Evolutionary conservation across 371 early-diverging fungal genomes (phyloP).

Genomic region (Umbelopsis sp.): DNA sequence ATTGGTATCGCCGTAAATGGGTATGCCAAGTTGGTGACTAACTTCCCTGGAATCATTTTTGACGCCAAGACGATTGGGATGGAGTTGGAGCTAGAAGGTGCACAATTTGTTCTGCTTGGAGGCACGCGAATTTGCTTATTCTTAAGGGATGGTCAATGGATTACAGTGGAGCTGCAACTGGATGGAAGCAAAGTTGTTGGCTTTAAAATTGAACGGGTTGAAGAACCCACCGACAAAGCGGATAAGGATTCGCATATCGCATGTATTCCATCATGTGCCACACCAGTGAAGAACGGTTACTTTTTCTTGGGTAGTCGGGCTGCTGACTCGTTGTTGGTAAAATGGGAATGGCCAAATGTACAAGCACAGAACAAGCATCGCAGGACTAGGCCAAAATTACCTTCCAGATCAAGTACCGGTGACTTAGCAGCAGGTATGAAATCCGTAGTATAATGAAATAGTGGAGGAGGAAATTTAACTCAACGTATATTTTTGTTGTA

Average conservation of each 20-base stretch:
- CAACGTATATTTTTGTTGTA: neutral
- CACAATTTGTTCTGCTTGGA: slow-evolving; percentile 53
- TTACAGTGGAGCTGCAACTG: slow-evolving; percentile 68
- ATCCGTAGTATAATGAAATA: neutral
- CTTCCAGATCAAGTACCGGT: neutral
- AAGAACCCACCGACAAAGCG: slow-evolving; percentile 22
- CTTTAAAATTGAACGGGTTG: slow-evolving; percentile 42
- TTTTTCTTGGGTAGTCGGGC: slow-evolving; percentile 85
- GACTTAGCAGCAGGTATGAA: neutral
- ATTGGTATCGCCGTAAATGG: slow-evolving; percentile 78
- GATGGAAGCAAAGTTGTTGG: slow-evolving; percentile 65
- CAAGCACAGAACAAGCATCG: neutral
- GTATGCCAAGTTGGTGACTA: slow-evolving; percentile 55
- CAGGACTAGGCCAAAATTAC: neutral
- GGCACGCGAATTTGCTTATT: slow-evolving; percentile 60
- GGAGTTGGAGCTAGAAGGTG: slow-evolving; percentile 58
- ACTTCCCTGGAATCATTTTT: slow-evolving; percentile 53
- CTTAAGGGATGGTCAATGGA: slow-evolving; percentile 70
- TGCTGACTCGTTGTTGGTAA: slow-evolving; percentile 81
- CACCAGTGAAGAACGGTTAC: slow-evolving; percentile 52
- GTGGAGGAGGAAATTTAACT: neutral
- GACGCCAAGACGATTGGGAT: slow-evolving; percentile 34
- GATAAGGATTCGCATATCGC: slow-evolving; percentile 28
- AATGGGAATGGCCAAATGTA: slow-evolving; percentile 41
- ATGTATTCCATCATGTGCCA: slow-evolving; percentile 61